Percentiles rank a stretch among this genome's conserved stretches.
Evolutionary conservation across 1,284 basidiomycete species (phyloP).

Genomic region (Rhodotorula sp.): DNA sequence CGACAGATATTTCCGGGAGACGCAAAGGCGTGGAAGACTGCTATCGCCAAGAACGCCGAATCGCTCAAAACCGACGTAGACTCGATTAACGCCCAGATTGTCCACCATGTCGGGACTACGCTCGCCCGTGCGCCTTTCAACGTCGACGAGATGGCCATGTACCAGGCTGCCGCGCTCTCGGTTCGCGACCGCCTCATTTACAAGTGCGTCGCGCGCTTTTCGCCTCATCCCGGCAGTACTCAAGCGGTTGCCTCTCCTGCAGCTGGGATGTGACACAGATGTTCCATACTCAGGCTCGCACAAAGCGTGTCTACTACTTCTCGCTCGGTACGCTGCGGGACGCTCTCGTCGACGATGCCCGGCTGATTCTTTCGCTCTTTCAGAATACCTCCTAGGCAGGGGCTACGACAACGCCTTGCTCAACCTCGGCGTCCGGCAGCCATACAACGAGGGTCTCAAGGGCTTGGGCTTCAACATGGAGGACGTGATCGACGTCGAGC

Average conservation of each 20-base stretch:
- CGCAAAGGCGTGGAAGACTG: constrained; percentile 36
- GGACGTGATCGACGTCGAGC: constrained; percentile 62
- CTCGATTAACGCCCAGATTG: constrained; percentile 51
- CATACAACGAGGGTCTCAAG: constrained; percentile 65
- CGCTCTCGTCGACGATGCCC: too few species aligned
- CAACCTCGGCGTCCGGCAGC: constrained; percentile 75
- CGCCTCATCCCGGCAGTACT: too few species aligned
- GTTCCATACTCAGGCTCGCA: constrained; percentile 51
- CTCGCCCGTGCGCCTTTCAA: constrained; percentile 84
- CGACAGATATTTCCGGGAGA: constrained; percentile 41
- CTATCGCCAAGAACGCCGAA: constrained; percentile 28
- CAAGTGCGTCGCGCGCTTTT: not conserved
- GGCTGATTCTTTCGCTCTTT: too few species aligned
- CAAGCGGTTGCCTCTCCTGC: too few species aligned
- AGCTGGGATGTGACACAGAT: constrained; percentile 30
- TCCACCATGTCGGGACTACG: constrained; percentile 78
- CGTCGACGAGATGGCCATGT: constrained; percentile 63
- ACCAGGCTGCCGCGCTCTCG: constrained; percentile 66
- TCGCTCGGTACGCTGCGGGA: constrained; percentile 54
- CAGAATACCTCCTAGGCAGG: constrained; percentile 62
- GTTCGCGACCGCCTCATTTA: constrained; percentile 76
- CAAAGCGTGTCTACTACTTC: constrained; percentile 70
- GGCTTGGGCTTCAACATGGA: constrained; percentile 68
- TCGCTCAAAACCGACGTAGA: constrained; percentile 9
- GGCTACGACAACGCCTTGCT: constrained; percentile 77